Base-by-base conservation (phyloP, 768 basidiomycete species). In the Mycena indigotica region DNA sequence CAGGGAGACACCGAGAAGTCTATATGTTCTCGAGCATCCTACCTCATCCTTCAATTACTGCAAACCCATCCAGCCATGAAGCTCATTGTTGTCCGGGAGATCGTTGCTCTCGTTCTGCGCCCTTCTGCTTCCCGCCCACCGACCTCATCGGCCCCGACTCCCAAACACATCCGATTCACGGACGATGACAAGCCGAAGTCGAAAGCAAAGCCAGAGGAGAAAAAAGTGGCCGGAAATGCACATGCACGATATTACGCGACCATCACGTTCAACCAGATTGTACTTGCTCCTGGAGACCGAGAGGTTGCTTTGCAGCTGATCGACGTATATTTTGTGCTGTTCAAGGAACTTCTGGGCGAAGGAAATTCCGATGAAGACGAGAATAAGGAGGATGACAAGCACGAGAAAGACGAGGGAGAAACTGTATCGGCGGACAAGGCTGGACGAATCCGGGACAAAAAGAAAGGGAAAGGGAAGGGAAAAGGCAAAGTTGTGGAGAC, bases 41-140 rank as follows among this genome's bases (percentile, higher is more conserved):
- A 95, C 67, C 87, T 95, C 70, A 73, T 97, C 28, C 87, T 98
- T 24, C 90, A 94, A 64, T 77, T 97, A 15, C 82, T 98, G 0
- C 95, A 98, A 72, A 70, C 82, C 1, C 97, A 98, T 65, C 95
- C 97, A 0, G 84, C 85, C 2, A 98, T 99, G 96, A 98, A 97
- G 73, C 67, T 77, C 0, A 84, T 98, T 56, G 77, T 99, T 57
- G 88, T 95, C 26, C 87, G 92, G 45, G 97, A 98, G 72, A 85
- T 95, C 41, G 84, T 86, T 1, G 75, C 89, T 0, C 77, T 97
- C 23, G 83, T 96, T 12, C 84, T 96, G 55, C 84, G 84, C 13
- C 88, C 89, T 0, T 65, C 78, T 1, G 69, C 79, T 2, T 63
- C 76, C 1, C 61, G 75, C 3, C 62, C 77, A 3, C 67, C 80